Conservation (phyloP, 805 yeast genomes). For the Candida sithepensis region DNA sequence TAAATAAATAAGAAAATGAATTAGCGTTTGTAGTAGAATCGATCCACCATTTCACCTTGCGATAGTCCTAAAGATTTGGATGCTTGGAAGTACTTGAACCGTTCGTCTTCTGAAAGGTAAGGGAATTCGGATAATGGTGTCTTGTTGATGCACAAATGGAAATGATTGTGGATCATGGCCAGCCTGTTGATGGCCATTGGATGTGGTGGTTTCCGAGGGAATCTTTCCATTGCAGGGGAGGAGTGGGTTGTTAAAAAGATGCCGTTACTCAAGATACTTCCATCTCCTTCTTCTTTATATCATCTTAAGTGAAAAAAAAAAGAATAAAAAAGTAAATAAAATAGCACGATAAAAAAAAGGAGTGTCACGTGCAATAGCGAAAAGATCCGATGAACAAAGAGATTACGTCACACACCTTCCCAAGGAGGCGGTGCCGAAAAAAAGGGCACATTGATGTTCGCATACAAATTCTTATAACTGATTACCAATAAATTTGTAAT, state of each 20-base stretch:
- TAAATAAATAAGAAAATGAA: background rate
- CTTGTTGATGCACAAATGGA: slow-evolving; percentile 1
- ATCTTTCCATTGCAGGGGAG: no score
- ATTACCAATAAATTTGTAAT: no score
- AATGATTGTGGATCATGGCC: slow-evolving; percentile 20
- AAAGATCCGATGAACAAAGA: background rate
- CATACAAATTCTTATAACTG: no score
- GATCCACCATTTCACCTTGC: slow-evolving; percentile 18
- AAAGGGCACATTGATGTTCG: slow-evolving; percentile 2
- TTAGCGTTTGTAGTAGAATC: background rate
- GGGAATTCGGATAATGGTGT: slow-evolving; percentile 19
- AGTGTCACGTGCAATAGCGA: background rate
- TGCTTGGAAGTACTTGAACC: slow-evolving; percentile 14
- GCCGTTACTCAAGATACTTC: no score
- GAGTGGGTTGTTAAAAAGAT: no score
- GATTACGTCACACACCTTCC: no score
- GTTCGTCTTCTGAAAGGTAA: slow-evolving; percentile 15
- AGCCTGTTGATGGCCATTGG: slow-evolving; percentile 13
- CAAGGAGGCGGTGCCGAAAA: no score
- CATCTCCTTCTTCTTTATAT: no score
- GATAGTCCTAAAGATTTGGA: slow-evolving; percentile 2
- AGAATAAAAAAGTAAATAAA: no score
- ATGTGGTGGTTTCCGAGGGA: no score
- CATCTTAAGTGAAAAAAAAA: no score
- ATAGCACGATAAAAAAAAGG: background rate